Conservation (phyloP, 805 yeast species). For the Ogataea pini region DNA sequence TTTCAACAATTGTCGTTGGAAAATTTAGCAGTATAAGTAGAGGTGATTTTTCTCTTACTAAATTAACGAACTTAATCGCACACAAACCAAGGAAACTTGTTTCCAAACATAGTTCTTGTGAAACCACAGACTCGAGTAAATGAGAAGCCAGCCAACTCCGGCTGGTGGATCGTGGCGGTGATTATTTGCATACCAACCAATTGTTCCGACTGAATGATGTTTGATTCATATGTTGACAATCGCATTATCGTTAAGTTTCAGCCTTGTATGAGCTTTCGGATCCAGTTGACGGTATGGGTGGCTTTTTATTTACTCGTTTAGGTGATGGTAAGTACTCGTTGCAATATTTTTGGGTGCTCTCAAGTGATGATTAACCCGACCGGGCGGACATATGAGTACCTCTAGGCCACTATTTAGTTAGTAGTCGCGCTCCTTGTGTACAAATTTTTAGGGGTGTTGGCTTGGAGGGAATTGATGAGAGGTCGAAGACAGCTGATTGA, state of each 20-base stretch:
- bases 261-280: constrained; percentile 54
- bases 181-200: constrained; percentile 54
- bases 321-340: constrained; percentile 3
- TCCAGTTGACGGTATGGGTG: constrained; percentile 5
- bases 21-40: constrained; percentile 4
- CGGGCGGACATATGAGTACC: constrained; percentile 52
- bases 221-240: constrained; percentile 48
- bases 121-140: neutral
- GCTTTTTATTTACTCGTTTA: constrained; percentile 17
- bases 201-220: constrained; percentile 58
- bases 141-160: constrained; percentile 10
- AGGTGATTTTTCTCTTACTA: neutral
- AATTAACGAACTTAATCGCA: no score
- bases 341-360: constrained; percentile 6
- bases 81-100: neutral
- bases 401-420: constrained; percentile 36
- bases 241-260: constrained; percentile 59
- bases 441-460: constrained; percentile 46
- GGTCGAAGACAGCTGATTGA: constrained; percentile 42
- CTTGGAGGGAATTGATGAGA: constrained; percentile 50
- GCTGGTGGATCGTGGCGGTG: constrained; percentile 37
- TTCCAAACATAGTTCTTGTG: neutral
- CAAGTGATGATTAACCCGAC: constrained; percentile 42
- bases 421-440: constrained; percentile 56
- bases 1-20: neutral